A percentile compares a stretch with the other conserved stretches of the same genome.
Conservation (phyloP, 257 asterid species). For the Fraxinus anomala region DNA sequence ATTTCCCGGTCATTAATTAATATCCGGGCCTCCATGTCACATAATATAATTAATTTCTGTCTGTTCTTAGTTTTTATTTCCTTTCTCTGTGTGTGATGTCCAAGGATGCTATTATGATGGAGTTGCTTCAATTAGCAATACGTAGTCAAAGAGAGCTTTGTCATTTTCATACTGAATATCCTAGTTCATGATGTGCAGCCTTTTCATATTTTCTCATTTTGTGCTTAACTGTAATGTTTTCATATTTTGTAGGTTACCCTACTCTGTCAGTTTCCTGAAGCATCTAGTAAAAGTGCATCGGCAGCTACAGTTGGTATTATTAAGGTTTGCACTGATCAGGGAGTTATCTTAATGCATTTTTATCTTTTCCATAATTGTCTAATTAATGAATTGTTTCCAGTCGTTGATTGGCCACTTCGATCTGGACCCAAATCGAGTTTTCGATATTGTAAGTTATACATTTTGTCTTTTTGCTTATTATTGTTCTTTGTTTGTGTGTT, state of each 20-base stretch:
- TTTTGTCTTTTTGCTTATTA: constrained; percentile 8
- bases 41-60: not conserved
- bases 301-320: constrained; percentile 84
- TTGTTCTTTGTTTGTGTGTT: constrained; percentile 3
- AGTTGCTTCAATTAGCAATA: not conserved
- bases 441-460: constrained; percentile 81
- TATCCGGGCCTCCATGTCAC: not conserved
- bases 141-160: not conserved
- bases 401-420: constrained; percentile 98
- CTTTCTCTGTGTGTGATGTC: not conserved
- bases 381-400: constrained; percentile 53
- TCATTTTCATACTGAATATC: not conserved
- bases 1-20: no score
- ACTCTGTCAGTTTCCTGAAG: constrained; percentile 85
- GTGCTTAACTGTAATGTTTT: constrained; percentile 16
- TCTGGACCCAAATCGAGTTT: constrained; percentile 98
- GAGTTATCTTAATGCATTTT: constrained; percentile 23
- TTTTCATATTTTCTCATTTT: constrained; percentile 7
- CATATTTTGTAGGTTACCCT: constrained; percentile 74
- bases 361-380: constrained; percentile 32
- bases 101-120: not conserved
- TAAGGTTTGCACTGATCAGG: constrained; percentile 55
- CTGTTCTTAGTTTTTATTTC: not conserved
- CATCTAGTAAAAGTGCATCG: constrained; percentile 63
- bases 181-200: not conserved